These are phyloP conservation scores for Penicillium antarcticum DNA, from an alignment of 495 filamentous ascomycete genomes.

Conservation along the genomic window DNA sequence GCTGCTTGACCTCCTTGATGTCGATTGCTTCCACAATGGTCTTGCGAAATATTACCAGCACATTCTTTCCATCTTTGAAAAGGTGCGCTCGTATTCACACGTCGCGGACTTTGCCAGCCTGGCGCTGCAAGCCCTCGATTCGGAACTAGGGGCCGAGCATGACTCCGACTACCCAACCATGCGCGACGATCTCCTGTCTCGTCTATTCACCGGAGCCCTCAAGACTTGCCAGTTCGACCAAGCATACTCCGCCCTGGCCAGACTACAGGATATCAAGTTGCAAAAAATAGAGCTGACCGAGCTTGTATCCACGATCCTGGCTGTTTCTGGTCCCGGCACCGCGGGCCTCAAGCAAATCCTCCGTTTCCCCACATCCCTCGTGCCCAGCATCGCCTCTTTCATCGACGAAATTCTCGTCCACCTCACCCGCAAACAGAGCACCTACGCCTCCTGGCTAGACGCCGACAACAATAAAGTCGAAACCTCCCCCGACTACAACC, in stretches of 20 bases:
- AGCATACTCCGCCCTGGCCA: conserved; percentile 74
- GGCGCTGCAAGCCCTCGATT: conserved; percentile 63
- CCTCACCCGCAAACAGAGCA: conserved; percentile 37
- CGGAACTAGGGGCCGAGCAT: conserved; percentile 39
- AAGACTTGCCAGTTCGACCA: conserved; percentile 74
- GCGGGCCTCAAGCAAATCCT: conserved; percentile 58
- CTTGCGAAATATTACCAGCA: conserved; percentile 84
- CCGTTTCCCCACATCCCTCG: conserved; percentile 57
- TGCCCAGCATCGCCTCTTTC: conserved; percentile 67
- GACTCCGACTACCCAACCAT: conserved; percentile 32
- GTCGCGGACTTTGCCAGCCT: conserved; percentile 82
- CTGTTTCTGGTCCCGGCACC: conserved; percentile 56
- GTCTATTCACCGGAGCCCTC: conserved; percentile 77
- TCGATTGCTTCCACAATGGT: conserved; percentile 69
- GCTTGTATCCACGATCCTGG: conserved; percentile 69
- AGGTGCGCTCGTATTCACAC: conserved; percentile 67
- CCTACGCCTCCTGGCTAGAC: conserved; percentile 34
- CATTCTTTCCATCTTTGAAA: conserved; percentile 77
- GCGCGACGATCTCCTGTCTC: conserved; percentile 67
- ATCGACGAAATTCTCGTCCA: conserved; percentile 75
- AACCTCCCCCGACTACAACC: conserved; percentile 56
- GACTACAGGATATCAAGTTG: conserved; percentile 65
- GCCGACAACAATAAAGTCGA: conserved; percentile 28
- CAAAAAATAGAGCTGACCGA: conserved; percentile 60
- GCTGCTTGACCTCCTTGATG: conserved; percentile 69